Evolutionary conservation across 2,329 filamentous ascomycete genomes (phyloP), one percentile per base, ranked within the genome.

Genomic region (Coniosporium uncinatum): DNA sequence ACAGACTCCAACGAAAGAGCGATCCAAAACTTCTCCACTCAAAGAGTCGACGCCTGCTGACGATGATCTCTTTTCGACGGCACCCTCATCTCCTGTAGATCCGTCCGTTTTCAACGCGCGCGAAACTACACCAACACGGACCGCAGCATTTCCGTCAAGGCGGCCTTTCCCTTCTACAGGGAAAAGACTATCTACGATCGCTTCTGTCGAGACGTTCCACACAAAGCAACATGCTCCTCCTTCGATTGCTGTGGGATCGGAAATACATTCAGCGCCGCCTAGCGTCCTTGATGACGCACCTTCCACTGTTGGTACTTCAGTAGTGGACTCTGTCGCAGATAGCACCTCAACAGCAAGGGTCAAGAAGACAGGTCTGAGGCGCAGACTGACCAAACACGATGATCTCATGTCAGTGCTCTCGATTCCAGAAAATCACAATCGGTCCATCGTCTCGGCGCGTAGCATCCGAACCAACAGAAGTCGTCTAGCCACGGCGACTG

Each of bases 341-440:
- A 35, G 33, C 33, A 19, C 33, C 8, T 19, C 33, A 11, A 35
- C 33, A 58, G 63, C 59, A 49, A 58, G 58, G 61, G 57, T 66
- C 54, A 58, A 69, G 70, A 51, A 73, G 40, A 63, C 73, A 2
- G 73, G 70, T 34, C 67, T 88, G 24, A 88, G 85, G 59, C 78
- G 88, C 47, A 80, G 85, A 45, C 74, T 95, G 31, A 95, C 90
- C 4, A 95, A 87, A 44, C 90, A 97, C 62, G 89, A 89, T 14
- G 93, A 98, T 61, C 73, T 98, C 19, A 88, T 98, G 31, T 97
- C 93, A 1, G 88, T 95, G 3, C 71, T 98, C 6, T 97, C 90
- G 0, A 66, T 88, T 44, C 81, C 83, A 36, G 37, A 40, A 22
- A 27, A 0, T 73, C 81, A 44, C 67, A 79, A 42, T 63, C 63